phyloP scores from a whole-genome alignment of 108 stramenopile genomes.

The Skeletonema costatum region DNA sequence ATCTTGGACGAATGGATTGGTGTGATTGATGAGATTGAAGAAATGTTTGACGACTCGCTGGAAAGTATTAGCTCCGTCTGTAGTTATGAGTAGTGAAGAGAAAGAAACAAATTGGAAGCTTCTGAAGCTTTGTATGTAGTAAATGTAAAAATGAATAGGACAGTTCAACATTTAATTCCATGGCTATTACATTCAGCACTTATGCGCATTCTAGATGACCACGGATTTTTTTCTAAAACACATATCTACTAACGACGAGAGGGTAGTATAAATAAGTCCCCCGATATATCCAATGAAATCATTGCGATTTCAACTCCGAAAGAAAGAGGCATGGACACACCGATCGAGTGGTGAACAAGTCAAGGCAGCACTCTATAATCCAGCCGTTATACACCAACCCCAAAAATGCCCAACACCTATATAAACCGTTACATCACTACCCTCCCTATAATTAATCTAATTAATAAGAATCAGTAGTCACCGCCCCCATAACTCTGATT shows the following conservation, averaged over 20 bases:
- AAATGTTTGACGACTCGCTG: not conserved
- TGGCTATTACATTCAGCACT: not conserved
- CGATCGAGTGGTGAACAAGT: too few relatives aligned
- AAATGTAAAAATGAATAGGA: too few relatives aligned
- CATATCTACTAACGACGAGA: not conserved
- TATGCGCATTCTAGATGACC: not conserved
- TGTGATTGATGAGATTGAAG: not conserved
- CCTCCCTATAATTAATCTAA: not conserved
- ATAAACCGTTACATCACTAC: too few relatives aligned
- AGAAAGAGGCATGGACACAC: not conserved
- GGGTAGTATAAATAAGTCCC: not conserved
- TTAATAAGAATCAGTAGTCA: constrained; percentile 41
- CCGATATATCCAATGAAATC: not conserved
- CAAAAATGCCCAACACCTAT: too few relatives aligned
- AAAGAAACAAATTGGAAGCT: not conserved
- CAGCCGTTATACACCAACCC: too few relatives aligned
- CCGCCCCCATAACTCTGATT: constrained; percentile 12
- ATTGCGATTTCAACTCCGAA: not conserved
- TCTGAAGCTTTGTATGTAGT: too few relatives aligned
- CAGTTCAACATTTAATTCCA: too few relatives aligned
- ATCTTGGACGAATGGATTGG: not conserved
- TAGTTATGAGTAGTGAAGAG: not conserved
- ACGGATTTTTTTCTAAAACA: not conserved
- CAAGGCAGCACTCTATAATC: too few relatives aligned
- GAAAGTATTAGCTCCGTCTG: not conserved